Conservation (phyloP, 345 rosid species). For the Microthlaspi erraticum region DNA sequence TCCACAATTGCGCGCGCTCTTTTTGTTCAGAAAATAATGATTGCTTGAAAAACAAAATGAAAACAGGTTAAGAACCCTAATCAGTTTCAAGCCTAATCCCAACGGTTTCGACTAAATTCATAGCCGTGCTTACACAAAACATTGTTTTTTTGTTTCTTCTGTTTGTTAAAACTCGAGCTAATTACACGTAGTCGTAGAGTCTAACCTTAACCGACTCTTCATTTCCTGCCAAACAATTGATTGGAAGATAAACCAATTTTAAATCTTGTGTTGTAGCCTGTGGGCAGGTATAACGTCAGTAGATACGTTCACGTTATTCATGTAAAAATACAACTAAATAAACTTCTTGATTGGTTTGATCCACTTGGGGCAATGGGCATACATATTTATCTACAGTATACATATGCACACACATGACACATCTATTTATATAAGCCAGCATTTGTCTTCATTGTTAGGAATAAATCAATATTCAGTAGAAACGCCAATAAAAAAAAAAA, state of each 20-base stretch:
- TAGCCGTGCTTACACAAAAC: neutral
- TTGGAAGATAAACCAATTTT: neutral
- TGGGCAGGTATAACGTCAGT: conserved; percentile 24
- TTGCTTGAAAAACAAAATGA: conserved; percentile 18
- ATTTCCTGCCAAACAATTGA: neutral
- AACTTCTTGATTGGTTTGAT: conserved; percentile 35
- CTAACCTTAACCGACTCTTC: neutral
- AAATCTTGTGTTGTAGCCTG: neutral
- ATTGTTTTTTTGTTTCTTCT: neutral
- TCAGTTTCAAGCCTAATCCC: conserved; percentile 27
- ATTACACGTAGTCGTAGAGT: neutral
- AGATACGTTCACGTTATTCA: conserved; percentile 40
- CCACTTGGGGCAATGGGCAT: conserved; percentile 13
- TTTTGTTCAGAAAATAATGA: neutral
- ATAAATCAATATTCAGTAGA: neutral
- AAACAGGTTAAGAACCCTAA: neutral
- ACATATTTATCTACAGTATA: neutral
- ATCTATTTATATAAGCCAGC: conserved; percentile 13
- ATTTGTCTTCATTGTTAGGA: conserved; percentile 3
- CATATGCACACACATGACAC: neutral
- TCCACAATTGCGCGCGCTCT: neutral
- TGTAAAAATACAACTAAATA: conserved; percentile 20
- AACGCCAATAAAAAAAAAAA: conserved; percentile 15
- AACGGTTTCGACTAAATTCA: neutral
- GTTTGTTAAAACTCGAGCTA: neutral